Conservation (phyloP, 1,139 yeast species). For the Groenewaldozyma auringiensis region DNA sequence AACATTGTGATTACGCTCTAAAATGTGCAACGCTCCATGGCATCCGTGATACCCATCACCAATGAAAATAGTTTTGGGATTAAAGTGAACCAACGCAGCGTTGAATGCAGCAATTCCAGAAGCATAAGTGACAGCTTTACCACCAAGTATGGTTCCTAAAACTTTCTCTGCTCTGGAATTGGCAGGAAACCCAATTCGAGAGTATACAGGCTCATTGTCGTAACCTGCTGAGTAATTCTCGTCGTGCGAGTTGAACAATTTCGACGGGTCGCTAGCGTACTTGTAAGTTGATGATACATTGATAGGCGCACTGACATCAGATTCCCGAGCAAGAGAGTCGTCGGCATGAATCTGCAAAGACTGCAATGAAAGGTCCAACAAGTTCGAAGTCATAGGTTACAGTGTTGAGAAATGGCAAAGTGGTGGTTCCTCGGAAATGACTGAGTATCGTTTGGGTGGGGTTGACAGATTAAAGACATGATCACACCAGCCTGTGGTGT, state of each 20-base stretch:
- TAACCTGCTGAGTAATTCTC: slow-evolving; percentile 29
- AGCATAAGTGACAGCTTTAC: slow-evolving; percentile 56
- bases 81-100: slow-evolving; percentile 61
- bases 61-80: slow-evolving; percentile 68
- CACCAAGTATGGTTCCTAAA: slow-evolving; percentile 46
- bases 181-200: slow-evolving; percentile 69
- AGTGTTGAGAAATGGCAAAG: background rate
- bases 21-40: slow-evolving; percentile 57
- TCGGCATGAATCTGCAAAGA: slow-evolving; percentile 26
- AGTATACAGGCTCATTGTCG: slow-evolving; percentile 38
- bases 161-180: slow-evolving; percentile 59
- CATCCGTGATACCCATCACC: slow-evolving; percentile 86
- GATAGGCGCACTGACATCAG: slow-evolving; percentile 72
- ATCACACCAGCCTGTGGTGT: too few relatives aligned
- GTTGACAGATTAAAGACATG: too few relatives aligned
- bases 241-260: slow-evolving; percentile 40
- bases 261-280: slow-evolving; percentile 52
- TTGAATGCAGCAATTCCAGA: slow-evolving; percentile 78
- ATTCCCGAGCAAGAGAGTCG: slow-evolving; percentile 20
- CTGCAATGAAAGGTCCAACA: background rate
- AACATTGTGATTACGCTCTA: slow-evolving; percentile 53
- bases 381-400: background rate
- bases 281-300: slow-evolving; percentile 73
- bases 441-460: too few relatives aligned
- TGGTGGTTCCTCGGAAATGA: background rate